A percentile compares a stretch with the other conserved stretches of the same genome.
Conservation (phyloP, 2,329 filamentous ascomycete species). For the Neonectria coccinea region DNA sequence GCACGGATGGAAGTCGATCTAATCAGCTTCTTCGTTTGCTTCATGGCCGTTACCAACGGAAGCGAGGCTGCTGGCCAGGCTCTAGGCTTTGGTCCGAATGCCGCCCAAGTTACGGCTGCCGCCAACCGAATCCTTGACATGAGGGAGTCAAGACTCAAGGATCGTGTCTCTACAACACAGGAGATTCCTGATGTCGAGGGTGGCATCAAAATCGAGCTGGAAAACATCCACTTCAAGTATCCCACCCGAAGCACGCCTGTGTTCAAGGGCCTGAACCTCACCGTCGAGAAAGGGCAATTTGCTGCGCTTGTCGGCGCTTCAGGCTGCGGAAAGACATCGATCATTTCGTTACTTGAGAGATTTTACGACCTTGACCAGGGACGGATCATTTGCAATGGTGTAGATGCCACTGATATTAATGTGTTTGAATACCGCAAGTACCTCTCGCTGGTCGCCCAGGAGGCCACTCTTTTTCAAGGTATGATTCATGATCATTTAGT, state of each 20-base stretch:
- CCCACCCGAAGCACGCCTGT: conserved; percentile 68
- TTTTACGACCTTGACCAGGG: conserved; percentile 79
- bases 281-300: conserved; percentile 76
- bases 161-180: conserved; percentile 47
- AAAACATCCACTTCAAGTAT: conserved; percentile 70
- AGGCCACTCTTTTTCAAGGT: conserved; percentile 78
- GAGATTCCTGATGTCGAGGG: conserved; percentile 59
- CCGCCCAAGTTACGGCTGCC: conserved; percentile 68
- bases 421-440: conserved; percentile 71
- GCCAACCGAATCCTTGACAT: conserved; percentile 70
- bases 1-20: conserved; percentile 60
- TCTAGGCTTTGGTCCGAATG: conserved; percentile 75
- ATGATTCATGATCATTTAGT: conserved; percentile 27
- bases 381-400: conserved; percentile 71
- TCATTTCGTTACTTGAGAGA: conserved; percentile 72
- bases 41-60: conserved; percentile 75
- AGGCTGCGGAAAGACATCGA: conserved; percentile 79
- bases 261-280: conserved; percentile 71
- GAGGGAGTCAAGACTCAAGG: conserved; percentile 57
- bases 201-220: conserved; percentile 68
- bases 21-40: conserved; percentile 66
- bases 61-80: conserved; percentile 75
- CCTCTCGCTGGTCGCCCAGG: conserved; percentile 79
- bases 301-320: conserved; percentile 77
- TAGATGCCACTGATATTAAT: conserved; percentile 69